These are phyloP conservation scores for Penicillium crystallinum DNA, from an alignment of 495 filamentous ascomycete genomes.

Conservation along the genomic window DNA sequence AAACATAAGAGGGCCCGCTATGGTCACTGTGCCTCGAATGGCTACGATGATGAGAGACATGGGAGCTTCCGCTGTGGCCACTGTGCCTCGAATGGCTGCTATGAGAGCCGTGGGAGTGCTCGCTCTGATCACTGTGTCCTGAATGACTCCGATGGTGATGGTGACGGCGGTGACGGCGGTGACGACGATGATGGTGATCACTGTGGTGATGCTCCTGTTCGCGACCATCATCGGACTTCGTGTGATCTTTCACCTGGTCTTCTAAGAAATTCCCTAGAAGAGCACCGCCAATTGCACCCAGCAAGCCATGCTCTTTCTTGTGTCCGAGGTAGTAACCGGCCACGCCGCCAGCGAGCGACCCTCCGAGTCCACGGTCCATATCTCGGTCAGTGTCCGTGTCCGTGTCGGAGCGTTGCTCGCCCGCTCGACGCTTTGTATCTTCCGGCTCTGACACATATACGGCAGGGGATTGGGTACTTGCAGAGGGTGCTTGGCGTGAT, in stretches of 20 bases:
- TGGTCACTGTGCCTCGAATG: constrained; percentile 7
- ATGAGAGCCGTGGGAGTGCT: constrained; percentile 10
- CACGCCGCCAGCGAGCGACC: constrained; percentile 41
- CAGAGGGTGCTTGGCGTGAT: constrained; percentile 18
- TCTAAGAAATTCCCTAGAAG: constrained; percentile 43
- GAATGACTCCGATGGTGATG: constrained; percentile 26
- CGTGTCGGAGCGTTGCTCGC: constrained; percentile 6
- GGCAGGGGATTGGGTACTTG: constrained; percentile 13
- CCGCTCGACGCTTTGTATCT: neutral
- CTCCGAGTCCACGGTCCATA: constrained; percentile 40
- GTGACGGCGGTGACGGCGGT: constrained; percentile 14
- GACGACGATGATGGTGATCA: constrained; percentile 14
- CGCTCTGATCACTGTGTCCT: constrained; percentile 17
- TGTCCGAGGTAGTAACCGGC: constrained; percentile 44
- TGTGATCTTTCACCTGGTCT: constrained; percentile 35
- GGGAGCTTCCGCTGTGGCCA: neutral
- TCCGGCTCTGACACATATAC: constrained; percentile 20
- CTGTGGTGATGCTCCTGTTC: constrained; percentile 12
- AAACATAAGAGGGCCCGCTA: neutral
- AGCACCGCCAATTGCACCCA: constrained; percentile 47
- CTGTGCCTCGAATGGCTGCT: constrained; percentile 19
- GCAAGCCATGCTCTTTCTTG: constrained; percentile 42
- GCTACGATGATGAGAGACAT: neutral
- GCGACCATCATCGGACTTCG: constrained; percentile 9
- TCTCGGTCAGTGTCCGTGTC: constrained; percentile 23